These are phyloP conservation scores for Heterobasidion parviporum DNA, from an alignment of 1,284 basidiomycete genomes.

Conservation along the genomic window DNA sequence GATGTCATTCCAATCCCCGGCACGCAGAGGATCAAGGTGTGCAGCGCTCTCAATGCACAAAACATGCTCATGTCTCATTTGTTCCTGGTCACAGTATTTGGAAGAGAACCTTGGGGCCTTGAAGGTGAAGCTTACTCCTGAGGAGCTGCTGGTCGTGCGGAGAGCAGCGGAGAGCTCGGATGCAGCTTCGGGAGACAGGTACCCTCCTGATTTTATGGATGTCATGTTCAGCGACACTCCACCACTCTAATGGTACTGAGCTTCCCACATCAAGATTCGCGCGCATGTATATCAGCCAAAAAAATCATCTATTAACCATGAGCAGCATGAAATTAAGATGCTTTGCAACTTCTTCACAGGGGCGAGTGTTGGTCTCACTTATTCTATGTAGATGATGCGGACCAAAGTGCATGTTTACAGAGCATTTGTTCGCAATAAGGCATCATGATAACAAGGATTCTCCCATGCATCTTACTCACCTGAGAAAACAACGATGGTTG, in stretches of 20 bases:
- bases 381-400: no score
- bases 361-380: no score
- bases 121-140: background rate
- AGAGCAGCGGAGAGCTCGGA: background rate
- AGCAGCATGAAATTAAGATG: no score
- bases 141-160: background rate
- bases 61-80: background rate
- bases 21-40: slow-evolving; percentile 32
- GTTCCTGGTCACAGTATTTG: slow-evolving; percentile 17
- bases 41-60: background rate
- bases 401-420: no score
- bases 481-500: no score
- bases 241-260: background rate
- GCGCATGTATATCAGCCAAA: no score
- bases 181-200: background rate
- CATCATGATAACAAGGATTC: no score
- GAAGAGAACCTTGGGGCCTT: slow-evolving; percentile 22
- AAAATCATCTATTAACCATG: no score
- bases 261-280: no score
- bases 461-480: no score
- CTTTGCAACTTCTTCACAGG: no score
- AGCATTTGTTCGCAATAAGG: no score
- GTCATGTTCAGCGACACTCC: background rate
- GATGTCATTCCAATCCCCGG: slow-evolving; percentile 51
- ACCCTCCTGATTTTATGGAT: background rate